Conservation (phyloP, 352 stramenopile species). For the Phytopythium kandeliae region DNA sequence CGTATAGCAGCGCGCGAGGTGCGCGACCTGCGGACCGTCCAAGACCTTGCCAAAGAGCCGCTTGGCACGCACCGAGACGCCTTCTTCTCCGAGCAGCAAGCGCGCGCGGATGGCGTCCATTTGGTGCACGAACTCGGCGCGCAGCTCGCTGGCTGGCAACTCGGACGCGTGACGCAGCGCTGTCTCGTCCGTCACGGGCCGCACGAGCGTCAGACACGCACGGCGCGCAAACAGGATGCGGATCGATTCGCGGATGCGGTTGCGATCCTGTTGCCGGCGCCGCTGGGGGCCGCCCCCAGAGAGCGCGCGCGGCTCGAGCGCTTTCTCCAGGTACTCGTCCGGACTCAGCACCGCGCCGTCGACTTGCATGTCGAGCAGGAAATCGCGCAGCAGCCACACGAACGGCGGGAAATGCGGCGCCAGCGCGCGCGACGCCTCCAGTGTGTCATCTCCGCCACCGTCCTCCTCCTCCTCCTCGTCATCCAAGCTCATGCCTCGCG, state of each 20-base stretch:
- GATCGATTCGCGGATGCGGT: constrained; percentile 59
- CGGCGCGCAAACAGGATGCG: constrained; percentile 65
- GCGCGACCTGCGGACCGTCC: constrained; percentile 52
- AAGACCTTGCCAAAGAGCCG: constrained; percentile 61
- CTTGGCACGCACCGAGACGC: constrained; percentile 40
- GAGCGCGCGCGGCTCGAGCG: constrained; percentile 48
- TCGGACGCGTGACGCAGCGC: constrained; percentile 52
- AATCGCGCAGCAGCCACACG: constrained; percentile 78
- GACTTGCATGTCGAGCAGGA: constrained; percentile 74
- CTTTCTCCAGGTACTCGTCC: constrained; percentile 76
- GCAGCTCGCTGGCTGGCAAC: constrained; percentile 43
- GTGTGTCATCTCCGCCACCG: constrained; percentile 16
- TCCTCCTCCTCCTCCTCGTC: neutral
- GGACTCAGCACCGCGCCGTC: constrained; percentile 50
- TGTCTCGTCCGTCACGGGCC: constrained; percentile 62
- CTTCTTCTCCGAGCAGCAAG: constrained; percentile 21
- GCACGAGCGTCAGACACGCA: constrained; percentile 74
- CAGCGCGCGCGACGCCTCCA: constrained; percentile 42
- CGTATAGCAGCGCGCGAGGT: constrained; percentile 63
- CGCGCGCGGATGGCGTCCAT: constrained; percentile 50
- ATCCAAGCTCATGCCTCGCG: neutral
- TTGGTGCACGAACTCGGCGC: constrained; percentile 73
- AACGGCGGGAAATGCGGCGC: constrained; percentile 80
- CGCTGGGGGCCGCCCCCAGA: constrained; percentile 11
- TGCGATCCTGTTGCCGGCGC: constrained; percentile 56